Percentiles rank a stretch among this genome's conserved stretches.
phyloP scores from a whole-genome alignment of 176 grass and related monocot species.

The Zoysia japonica region DNA sequence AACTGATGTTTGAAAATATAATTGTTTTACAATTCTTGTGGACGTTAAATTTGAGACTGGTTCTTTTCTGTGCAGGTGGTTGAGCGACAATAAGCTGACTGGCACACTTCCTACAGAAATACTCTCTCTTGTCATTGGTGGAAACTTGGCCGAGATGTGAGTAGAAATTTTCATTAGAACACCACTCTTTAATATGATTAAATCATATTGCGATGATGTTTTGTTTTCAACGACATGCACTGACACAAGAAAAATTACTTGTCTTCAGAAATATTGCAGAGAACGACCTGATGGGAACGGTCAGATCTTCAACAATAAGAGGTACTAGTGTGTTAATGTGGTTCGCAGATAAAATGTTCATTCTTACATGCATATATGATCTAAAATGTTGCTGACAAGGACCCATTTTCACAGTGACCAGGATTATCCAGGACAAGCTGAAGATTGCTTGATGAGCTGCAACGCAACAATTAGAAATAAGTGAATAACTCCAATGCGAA shows the following conservation, averaged over 20 bases:
- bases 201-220: neutral
- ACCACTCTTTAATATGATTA: neutral
- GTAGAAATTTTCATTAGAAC: neutral
- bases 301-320: conserved; percentile 31
- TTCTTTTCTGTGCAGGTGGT: conserved; percentile 9
- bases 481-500: neutral
- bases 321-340: conserved; percentile 8
- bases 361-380: neutral
- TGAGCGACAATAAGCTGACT: conserved; percentile 26
- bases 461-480: neutral
- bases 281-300: conserved; percentile 35
- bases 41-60: neutral
- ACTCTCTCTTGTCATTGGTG: conserved; percentile 29
- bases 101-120: conserved; percentile 30
- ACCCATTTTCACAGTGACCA: conserved; percentile 8
- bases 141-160: conserved; percentile 44
- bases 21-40: neutral
- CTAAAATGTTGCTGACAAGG: neutral
- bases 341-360: neutral
- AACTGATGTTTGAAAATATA: neutral
- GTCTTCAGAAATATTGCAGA: conserved; percentile 39
- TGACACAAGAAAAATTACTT: conserved; percentile 6
- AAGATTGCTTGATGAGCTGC: neutral
- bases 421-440: conserved; percentile 30
- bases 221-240: neutral